These are phyloP conservation scores for Tuber aestivum DNA, from an alignment of 495 filamentous ascomycete genomes.

Conservation along the genomic window DNA sequence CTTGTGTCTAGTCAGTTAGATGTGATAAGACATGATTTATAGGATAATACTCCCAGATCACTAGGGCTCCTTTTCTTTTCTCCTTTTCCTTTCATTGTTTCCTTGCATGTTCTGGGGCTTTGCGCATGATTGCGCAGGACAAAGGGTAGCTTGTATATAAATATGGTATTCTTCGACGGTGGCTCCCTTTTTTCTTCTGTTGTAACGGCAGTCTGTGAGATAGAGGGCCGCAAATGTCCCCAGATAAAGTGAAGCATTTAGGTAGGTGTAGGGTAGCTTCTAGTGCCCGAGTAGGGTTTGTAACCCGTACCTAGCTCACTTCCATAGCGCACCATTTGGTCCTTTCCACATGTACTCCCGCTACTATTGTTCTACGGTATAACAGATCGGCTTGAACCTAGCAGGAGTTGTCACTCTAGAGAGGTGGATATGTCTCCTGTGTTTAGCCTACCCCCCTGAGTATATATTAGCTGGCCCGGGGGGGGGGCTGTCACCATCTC, in stretches of 20 bases:
- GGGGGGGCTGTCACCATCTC: not conserved
- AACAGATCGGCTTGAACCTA: no score
- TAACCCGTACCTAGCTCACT: not conserved
- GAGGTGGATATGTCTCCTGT: not conserved
- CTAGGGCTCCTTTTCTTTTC: not conserved
- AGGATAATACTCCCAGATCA: not conserved
- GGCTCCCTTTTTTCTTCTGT: not conserved
- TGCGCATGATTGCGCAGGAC: not conserved
- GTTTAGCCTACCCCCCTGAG: not conserved
- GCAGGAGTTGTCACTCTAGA: not conserved
- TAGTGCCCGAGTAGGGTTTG: not conserved
- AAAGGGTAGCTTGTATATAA: not conserved
- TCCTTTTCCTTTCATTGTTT: not conserved
- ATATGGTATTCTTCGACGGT: not conserved
- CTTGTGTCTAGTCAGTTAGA: constrained; percentile 90
- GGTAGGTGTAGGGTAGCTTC: not conserved
- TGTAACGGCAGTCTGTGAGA: not conserved
- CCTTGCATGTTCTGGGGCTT: not conserved
- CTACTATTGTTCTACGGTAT: no score
- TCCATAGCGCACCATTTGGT: not conserved
- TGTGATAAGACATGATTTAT: not conserved
- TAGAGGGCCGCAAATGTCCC: not conserved
- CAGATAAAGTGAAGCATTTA: not conserved
- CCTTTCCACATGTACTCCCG: not conserved
- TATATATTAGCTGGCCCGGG: not conserved